Percentiles rank a stretch among this genome's conserved stretches.
These are phyloP conservation scores for Cordyceps fumosorosea DNA, from an alignment of 2,329 filamentous ascomycete species.

Conservation along the genomic window DNA sequence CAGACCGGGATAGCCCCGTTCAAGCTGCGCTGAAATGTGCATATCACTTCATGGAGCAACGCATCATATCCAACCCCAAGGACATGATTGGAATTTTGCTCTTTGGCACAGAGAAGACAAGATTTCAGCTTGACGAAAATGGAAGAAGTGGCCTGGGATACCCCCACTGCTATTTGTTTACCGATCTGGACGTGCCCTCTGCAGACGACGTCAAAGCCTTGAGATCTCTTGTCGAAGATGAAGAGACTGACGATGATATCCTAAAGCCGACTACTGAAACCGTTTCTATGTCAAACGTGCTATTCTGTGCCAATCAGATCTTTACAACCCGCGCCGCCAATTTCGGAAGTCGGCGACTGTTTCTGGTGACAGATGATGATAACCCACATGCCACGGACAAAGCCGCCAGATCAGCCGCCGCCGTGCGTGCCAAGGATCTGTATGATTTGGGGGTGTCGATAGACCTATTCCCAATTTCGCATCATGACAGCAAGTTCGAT, in stretches of 20 bases:
- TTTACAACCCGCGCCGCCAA: constrained; percentile 94
- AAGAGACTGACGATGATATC: constrained; percentile 62
- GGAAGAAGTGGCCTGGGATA: constrained; percentile 59
- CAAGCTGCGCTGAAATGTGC: constrained; percentile 88
- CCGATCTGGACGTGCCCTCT: constrained; percentile 79
- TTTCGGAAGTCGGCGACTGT: constrained; percentile 86
- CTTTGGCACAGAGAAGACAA: constrained; percentile 82
- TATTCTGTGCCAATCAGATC: constrained; percentile 94
- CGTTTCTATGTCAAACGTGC: constrained; percentile 77
- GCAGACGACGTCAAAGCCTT: constrained; percentile 80
- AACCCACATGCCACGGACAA: constrained; percentile 72
- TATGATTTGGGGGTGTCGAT: constrained; percentile 91
- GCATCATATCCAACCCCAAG: constrained; percentile 92
- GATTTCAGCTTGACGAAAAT: constrained; percentile 63
- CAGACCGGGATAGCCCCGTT: constrained; percentile 69
- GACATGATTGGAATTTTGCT: constrained; percentile 96
- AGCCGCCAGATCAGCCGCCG: constrained; percentile 64
- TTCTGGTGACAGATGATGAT: constrained; percentile 93
- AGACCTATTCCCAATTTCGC: constrained; percentile 85
- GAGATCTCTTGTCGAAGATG: constrained; percentile 69
- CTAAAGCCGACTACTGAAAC: constrained; percentile 62
- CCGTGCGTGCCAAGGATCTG: constrained; percentile 84
- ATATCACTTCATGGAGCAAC: constrained; percentile 93
- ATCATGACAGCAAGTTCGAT: constrained; percentile 65
- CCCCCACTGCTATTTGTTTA: constrained; percentile 87